Base-by-base conservation (phyloP, 441 rosid species). In the Pelargonium cotyledonis region DNA sequence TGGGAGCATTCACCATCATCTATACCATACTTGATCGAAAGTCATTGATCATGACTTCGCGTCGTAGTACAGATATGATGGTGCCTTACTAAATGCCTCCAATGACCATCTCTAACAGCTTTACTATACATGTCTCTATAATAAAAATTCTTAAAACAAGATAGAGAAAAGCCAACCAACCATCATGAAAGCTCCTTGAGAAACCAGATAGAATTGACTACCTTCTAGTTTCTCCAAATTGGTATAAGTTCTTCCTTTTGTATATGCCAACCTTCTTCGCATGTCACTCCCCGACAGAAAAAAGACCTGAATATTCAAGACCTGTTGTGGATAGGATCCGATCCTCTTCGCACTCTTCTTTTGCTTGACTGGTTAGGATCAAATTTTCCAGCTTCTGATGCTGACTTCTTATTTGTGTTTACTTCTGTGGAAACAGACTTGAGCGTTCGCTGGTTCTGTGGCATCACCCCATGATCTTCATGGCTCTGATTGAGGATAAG, bases 281-380 rank as follows among this genome's bases (percentile, higher is more conserved):
- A n/a, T 73, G 29, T 46, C 73, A 69, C 65, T 72, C 69, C 74
- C 73, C 65, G 43, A 66, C 78, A 58, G 70, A 80, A 77, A 71
- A 76, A 70, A 63, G 38, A 71, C 66, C 71, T 55, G 61, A 38
- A 68, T 61, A 15, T 70, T 83, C 81, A 83, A 21, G 93, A 68
- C 80, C 83, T 84, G 86, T 94, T 94, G 83, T 94, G 98, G 75
- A 94, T 94, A 78, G 98, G 98, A 86, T 94, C 92, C 19, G 97
- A 85, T 40, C 98, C 98, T 83, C 84, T 79, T 72, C 89, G 79
- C 18, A 88, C 95, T 61, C 82, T 77, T 86, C 98, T 86, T 79
- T 94, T 89, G 86, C 95, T 91, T 35, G 92, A 81, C 75, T 72
- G 80, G 76, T 84, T 80, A 0, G 85, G 83, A 76, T 87, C 88